Percentiles rank a stretch among this genome's conserved stretches.
Conservation (phyloP, 2,329 filamentous ascomycete genomes). For the Penicillium thymicola region DNA sequence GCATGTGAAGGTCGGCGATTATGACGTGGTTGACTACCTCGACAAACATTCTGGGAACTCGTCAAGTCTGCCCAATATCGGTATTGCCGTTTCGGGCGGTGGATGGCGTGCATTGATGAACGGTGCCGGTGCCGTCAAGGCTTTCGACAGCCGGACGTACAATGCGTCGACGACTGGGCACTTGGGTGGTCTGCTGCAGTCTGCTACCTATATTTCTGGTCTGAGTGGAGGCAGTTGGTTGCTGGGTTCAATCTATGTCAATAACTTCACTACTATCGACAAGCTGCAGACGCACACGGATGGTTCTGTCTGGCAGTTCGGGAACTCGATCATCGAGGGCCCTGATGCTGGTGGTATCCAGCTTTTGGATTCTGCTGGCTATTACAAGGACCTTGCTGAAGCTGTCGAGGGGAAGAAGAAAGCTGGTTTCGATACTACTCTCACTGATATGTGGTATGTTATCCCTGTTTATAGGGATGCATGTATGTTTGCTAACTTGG, state of each 20-base stretch:
- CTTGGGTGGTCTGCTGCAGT: constrained; percentile 76
- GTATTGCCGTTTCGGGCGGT: constrained; percentile 75
- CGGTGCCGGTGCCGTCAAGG: constrained; percentile 76
- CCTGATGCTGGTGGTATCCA: constrained; percentile 39
- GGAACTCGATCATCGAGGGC: constrained; percentile 49
- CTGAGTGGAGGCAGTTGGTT: constrained; percentile 84
- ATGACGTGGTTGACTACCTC: constrained; percentile 74
- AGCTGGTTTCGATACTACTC: constrained; percentile 64
- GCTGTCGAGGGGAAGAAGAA: constrained; percentile 60
- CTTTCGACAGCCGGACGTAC: constrained; percentile 70
- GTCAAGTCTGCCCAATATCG: constrained; percentile 64
- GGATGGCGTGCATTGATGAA: constrained; percentile 86
- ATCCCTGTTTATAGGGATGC: background rate
- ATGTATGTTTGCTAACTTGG: constrained; percentile 1
- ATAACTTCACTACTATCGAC: constrained; percentile 72
- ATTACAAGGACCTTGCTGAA: constrained; percentile 59
- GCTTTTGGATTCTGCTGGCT: constrained; percentile 51
- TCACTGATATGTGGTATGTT: constrained; percentile 77
- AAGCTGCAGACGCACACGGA: constrained; percentile 24
- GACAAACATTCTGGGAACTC: constrained; percentile 55
- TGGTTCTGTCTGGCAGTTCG: constrained; percentile 30
- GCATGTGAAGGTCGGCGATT: constrained; percentile 69
- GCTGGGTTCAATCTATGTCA: constrained; percentile 73
- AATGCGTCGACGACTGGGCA: constrained; percentile 63
- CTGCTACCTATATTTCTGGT: constrained; percentile 76